Base-by-base conservation (phyloP, 1,284 basidiomycete genomes). In the Pyrrhoderma lamaoense region DNA sequence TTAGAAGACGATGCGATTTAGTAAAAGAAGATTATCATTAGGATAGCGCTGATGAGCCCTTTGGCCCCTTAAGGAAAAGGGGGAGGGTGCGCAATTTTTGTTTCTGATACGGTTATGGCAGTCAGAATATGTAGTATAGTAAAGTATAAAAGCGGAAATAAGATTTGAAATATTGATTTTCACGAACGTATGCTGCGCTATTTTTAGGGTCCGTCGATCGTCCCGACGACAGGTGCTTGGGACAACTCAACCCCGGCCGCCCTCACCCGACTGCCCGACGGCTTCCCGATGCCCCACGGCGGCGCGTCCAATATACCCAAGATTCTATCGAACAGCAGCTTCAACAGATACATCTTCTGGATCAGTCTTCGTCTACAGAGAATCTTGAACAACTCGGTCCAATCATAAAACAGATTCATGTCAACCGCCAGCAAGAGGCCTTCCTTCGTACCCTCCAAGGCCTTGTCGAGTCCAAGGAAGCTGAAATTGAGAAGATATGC, bases 401-500 rank as follows among this genome's bases (percentile, higher is more conserved):
- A 31, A 83, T 96, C 43, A 90, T 96, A 67, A 92, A 91, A 65
- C 88, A 91, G 59, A 93, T 99, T 58, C 89, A 97, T 70, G 79
- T 85, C 60, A 90, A 85, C 57, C 76, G 87, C 44, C 92, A 94
- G 61, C 93, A 97, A 62, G 93, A 97, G 56, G 79, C 84, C 11
- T 99, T 94, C 67, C 77, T 99, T 34, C 80, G 87, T 42, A 90
- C 87, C 39, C 74, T 98, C 46, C 87, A 92, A 60, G 75, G 73
- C 16, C 89, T 98, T 61, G 89, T 98, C 46, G 82, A 89, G 61
- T 82, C 92, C 58, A 97, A 98, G 70, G 96, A 99, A 65, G 76
- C 79, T 52, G 94, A 99, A 68, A 99, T 99, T 63, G 92, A 98
- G 71, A 82, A 80, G 54, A 93, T 98, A 68, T 99, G 96, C 69